Evolutionary conservation across 805 yeast genomes (phyloP), one percentile per base, ranked within the genome.

Genomic region (Clavispora santaluciae): DNA sequence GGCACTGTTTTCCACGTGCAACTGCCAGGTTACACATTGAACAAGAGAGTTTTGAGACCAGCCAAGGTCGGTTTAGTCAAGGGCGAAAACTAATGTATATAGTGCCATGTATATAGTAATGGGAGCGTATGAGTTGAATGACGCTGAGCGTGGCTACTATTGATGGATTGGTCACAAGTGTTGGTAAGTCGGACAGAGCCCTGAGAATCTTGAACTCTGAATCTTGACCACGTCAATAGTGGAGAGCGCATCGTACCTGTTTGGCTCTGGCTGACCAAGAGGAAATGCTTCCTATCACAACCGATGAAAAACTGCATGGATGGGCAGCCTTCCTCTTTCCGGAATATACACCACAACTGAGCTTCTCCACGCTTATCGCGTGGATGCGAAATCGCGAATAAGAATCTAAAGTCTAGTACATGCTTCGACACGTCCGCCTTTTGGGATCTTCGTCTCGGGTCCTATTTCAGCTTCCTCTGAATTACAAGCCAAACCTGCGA

Each of bases 31-130:
- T 89, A 82, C 70, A 80, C 83, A 44, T 74, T 88, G 57, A 88
- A 88, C 68, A 79, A 83, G 54, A 78, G 97, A 61, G 95, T 89
- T 24, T 75, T 89, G 60, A 79, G 97, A 68, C 95, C 97, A 23
- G 96, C 97, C 44, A 89, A 89, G 74, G 97, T 89, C 51, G 97
- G 97, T 54, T 78, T 89, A 57, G 96, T 89, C 51, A 86, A 84
- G 69, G 78, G 64, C 45, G 55, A 49, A 21, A 53, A 54, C 33
- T 35, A 16, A 17, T 35, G 29, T 33, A 40, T 29, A 41, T 41
- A 41, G 21, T 20, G 18, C 36, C 22, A 16, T 36, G 38, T 26
- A 36, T 18, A 26, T 36, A 26, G 38, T 36, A 26, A 26, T 10
- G 38, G 25, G 16, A 16, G 20, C 22, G 22, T 18, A 31, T 12